Base-by-base conservation (phyloP, 176 grass and related monocot species). In the Oryza longistaminata region DNA sequence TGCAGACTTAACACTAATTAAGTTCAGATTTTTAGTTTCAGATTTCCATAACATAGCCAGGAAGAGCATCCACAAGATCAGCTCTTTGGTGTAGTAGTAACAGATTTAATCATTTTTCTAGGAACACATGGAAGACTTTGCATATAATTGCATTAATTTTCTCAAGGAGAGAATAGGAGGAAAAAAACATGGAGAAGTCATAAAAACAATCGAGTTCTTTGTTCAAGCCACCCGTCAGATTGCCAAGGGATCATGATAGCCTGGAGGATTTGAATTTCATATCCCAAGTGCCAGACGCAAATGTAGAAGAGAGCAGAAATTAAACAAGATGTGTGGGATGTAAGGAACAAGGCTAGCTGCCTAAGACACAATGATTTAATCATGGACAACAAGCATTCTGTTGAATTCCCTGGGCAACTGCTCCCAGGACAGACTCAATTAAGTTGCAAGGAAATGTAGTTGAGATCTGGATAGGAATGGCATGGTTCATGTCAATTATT, bases 401-500 rank as follows among this genome's bases (percentile, higher is more conserved):
- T 42, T 10, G 25, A 61, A 48, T 46, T 9, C 61, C 61, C 3
- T 45, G 61, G 24, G 39, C 58, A 62, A 66, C 17, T 67, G 39
- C 25, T 79, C n/a, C 8, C 64, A 68, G 26, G 21, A 8, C 21
- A 11, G 9, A 9, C 26, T 71, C 22, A 46, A 79, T 50, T 72
- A 34, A 64, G 24, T 64, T 64, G 58, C 26, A 22, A 21, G 16
- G 40, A 79, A 72, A 86, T 79, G 84, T 72, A 42, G 67, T 86
- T 71, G 75, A 44, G 84, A 72, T 78, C 50, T 31, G 58, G 71
- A 17, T 43, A 40, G 3, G 21, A 21, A 5, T 66, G 1, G 10
- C 3, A 16, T 24, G n/a, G 27, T 46, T 83, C 34, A 64, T 48
- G 42, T 43, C 71, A 75, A 75, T 83, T 22, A 66, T 75, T 75